Evolutionary conservation across 805 yeast species (phyloP).

Genomic region (Candida ovalis): DNA sequence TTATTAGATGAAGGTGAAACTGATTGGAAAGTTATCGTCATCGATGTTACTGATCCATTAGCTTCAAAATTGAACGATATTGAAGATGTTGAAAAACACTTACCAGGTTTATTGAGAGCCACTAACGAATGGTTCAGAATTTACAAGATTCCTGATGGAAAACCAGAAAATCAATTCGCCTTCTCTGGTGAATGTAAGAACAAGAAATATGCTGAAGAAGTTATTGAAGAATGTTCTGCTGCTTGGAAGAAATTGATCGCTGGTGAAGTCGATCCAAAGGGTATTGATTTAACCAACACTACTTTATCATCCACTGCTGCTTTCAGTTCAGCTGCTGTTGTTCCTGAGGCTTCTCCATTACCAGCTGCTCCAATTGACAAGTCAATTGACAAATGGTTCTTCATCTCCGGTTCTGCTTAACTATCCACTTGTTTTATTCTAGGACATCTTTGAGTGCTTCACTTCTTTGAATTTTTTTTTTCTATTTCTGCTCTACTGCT

Average conservation of each 20-base stretch:
- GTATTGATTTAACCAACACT: constrained; percentile 72
- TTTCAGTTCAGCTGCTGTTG: constrained; percentile 43
- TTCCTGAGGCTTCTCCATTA: constrained; percentile 69
- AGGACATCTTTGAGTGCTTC: background rate
- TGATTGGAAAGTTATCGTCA: constrained; percentile 89
- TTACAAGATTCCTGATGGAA: constrained; percentile 97
- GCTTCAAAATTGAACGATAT: constrained; percentile 84
- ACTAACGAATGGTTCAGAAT: constrained; percentile 98
- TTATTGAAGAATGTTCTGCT: constrained; percentile 74
- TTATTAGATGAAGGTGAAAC: constrained; percentile 89
- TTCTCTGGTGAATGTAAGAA: constrained; percentile 90
- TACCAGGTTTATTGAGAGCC: constrained; percentile 91
- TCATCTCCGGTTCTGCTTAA: constrained; percentile 73
- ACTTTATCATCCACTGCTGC: constrained; percentile 58
- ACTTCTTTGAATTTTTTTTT: background rate
- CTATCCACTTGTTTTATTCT: background rate
- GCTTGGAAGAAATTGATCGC: constrained; percentile 78
- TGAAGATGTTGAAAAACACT: constrained; percentile 82
- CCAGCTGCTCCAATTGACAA: constrained; percentile 94
- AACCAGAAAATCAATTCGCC: constrained; percentile 96
- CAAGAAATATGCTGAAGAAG: constrained; percentile 80
- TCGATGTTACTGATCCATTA: constrained; percentile 83
- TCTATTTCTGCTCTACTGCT: background rate
- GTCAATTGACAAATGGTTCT: constrained; percentile 98
- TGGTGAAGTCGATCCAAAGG: constrained; percentile 61